Conservation (phyloP, 768 basidiomycete species). For the Macrocybe gigantea region DNA sequence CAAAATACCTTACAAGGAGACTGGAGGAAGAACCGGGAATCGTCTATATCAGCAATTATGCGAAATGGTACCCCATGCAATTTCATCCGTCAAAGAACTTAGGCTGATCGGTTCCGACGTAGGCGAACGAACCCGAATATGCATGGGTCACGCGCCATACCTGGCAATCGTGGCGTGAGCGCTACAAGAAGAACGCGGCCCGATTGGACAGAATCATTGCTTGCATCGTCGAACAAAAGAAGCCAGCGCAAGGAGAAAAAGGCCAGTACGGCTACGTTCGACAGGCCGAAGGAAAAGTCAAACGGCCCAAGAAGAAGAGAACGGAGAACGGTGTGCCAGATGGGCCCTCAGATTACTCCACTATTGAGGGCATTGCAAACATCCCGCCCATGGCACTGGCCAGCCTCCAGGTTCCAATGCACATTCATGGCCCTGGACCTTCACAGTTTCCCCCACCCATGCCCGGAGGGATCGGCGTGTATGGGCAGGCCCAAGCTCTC, state of each 20-base stretch:
- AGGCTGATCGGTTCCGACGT: too few species aligned
- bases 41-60: slow-evolving; percentile 77
- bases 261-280: slow-evolving; percentile 83
- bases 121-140: slow-evolving; percentile 53
- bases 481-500: slow-evolving; percentile 16
- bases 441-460: background rate
- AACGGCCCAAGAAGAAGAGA: slow-evolving; percentile 46
- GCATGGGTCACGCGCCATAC: slow-evolving; percentile 79
- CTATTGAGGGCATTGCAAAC: background rate
- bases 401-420: background rate
- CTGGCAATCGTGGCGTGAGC: slow-evolving; percentile 87
- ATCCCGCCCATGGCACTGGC: background rate
- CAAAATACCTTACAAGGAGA: slow-evolving; percentile 81
- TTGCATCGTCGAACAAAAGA: slow-evolving; percentile 63
- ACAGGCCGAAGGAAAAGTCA: slow-evolving; percentile 64
- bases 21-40: slow-evolving; percentile 77
- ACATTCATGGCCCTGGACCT: too few species aligned
- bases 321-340: slow-evolving; percentile 12
- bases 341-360: background rate
- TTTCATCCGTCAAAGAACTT: too few species aligned
- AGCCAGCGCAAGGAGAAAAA: slow-evolving; percentile 65
- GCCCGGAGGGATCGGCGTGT: slow-evolving; percentile 6
- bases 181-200: slow-evolving; percentile 77
- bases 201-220: slow-evolving; percentile 63
- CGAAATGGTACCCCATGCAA: slow-evolving; percentile 43